These are phyloP conservation scores for Solanum hybrid DNA, from an alignment of 305 asterid species.

Conservation along the genomic window DNA sequence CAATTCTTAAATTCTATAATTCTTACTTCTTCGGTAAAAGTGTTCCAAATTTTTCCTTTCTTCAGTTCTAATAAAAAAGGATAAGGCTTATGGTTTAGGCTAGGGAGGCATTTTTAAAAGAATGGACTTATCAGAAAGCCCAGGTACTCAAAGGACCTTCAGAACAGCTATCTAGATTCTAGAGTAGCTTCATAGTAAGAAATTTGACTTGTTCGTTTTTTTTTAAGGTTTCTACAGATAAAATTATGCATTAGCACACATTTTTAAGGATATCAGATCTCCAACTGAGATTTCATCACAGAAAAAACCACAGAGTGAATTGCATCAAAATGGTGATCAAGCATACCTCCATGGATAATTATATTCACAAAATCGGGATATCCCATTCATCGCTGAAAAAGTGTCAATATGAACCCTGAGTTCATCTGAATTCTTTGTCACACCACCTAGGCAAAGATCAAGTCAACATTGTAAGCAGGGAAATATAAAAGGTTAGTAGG, in stretches of 20 bases:
- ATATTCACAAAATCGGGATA: constrained; percentile 87
- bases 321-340: neutral
- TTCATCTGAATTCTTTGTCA: constrained; percentile 41
- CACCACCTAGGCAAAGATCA: constrained; percentile 34
- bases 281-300: neutral
- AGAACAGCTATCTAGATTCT: neutral
- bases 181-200: neutral
- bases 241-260: neutral
- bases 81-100: neutral
- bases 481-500: neutral
- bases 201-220: neutral
- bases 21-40: neutral
- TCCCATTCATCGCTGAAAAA: constrained; percentile 86
- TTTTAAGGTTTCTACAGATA: neutral
- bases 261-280: neutral
- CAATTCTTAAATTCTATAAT: neutral
- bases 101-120: neutral
- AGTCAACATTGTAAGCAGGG: neutral
- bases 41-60: neutral
- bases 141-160: neutral
- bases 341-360: constrained; percentile 70
- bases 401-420: constrained; percentile 84
- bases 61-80: neutral
- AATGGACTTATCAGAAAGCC: neutral
- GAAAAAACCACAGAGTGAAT: neutral